Conservation (phyloP, 768 basidiomycete genomes). For the Leucocoprinus leucothites region DNA sequence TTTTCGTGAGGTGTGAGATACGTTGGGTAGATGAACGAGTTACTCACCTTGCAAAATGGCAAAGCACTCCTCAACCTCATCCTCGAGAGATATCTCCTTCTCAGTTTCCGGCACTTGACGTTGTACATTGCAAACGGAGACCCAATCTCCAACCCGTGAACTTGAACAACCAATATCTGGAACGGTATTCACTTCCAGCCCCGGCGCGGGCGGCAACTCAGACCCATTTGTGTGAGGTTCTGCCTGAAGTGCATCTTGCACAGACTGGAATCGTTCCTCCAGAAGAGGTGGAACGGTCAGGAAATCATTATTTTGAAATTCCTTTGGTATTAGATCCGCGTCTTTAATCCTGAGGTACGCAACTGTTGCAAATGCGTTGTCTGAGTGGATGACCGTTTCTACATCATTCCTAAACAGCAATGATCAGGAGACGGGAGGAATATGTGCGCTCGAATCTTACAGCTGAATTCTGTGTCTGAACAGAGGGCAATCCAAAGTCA, state of each 20-base stretch:
- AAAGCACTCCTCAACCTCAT: conserved; percentile 75
- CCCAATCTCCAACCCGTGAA: conserved; percentile 55
- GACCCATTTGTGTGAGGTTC: background rate
- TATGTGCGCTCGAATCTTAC: conserved; percentile 34
- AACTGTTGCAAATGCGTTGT: conserved; percentile 84
- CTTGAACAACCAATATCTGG: conserved; percentile 13
- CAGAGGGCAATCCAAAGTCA: conserved; percentile 86
- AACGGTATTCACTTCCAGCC: background rate
- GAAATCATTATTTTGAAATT: conserved; percentile 12
- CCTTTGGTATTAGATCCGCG: conserved; percentile 62
- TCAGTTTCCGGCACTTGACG: conserved; percentile 10
- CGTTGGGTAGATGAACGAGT: background rate
- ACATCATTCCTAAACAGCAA: conserved; percentile 47
- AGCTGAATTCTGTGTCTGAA: conserved; percentile 77
- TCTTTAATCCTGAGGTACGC: conserved; percentile 83
- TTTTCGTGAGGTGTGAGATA: conserved; percentile 4
- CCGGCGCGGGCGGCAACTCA: background rate
- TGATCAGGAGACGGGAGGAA: background rate
- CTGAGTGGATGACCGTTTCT: conserved; percentile 74
- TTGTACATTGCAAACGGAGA: conserved; percentile 62
- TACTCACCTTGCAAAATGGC: conserved; percentile 53
- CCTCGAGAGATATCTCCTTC: conserved; percentile 48
- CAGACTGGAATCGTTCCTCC: conserved; percentile 32
- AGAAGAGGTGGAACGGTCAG: conserved; percentile 50
- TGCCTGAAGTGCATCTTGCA: background rate